Evolutionary conservation across 495 filamentous ascomycete genomes (phyloP).

Genomic region (Letharia lupina): DNA sequence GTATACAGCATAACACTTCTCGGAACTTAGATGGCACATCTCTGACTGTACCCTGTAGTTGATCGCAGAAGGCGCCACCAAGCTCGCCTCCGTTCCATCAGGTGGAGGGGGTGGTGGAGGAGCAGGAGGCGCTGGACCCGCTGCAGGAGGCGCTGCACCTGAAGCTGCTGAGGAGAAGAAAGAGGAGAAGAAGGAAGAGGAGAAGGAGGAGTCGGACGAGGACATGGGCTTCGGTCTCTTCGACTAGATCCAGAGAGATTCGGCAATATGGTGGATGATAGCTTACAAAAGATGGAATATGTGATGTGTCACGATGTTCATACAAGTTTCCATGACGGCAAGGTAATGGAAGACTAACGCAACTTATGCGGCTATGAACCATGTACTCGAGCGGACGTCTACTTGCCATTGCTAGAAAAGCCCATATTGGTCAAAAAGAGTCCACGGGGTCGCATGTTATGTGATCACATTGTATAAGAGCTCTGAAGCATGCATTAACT

Average conservation of each 20-base stretch:
- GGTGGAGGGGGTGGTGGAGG: conserved; percentile 71
- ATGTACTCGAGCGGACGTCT: background rate
- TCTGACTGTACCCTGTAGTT: conserved; percentile 48
- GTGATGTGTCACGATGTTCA: background rate
- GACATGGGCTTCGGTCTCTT: conserved; percentile 99
- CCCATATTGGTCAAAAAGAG: background rate
- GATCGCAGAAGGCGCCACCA: conserved; percentile 80
- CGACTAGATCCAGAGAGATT: conserved; percentile 54
- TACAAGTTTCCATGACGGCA: background rate
- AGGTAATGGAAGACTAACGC: background rate
- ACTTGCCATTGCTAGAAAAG: background rate
- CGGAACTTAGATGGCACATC: background rate
- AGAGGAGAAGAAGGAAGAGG: conserved; percentile 67
- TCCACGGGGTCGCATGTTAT: background rate
- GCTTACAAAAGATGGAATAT: background rate
- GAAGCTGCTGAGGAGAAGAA: conserved; percentile 62
- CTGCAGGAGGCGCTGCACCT: conserved; percentile 55
- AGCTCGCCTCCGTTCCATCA: conserved; percentile 96
- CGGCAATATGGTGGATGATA: conserved; percentile 4
- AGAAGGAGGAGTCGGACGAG: conserved; percentile 92
- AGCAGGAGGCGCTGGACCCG: conserved; percentile 53
- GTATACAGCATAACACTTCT: conserved; percentile 39
- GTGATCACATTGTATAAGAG: background rate
- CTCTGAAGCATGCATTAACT: background rate
- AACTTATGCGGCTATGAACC: background rate